These are phyloP conservation scores for Ilyonectria destructans DNA, from an alignment of 2,329 filamentous ascomycete genomes.

Conservation along the genomic window DNA sequence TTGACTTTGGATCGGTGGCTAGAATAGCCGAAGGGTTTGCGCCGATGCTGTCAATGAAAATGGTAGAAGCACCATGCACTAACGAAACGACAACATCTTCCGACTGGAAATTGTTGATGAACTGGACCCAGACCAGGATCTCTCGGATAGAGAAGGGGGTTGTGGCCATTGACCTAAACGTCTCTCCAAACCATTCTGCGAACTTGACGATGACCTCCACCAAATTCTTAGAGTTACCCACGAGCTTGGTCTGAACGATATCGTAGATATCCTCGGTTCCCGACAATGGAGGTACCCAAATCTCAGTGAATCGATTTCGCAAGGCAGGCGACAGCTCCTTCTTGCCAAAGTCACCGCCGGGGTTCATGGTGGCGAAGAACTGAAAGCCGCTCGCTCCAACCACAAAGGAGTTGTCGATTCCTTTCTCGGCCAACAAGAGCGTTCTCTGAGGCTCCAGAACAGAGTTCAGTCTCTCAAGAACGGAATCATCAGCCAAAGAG, in stretches of 20 bases:
- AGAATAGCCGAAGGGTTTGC: slow-evolving; percentile 94
- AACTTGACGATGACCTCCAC: slow-evolving; percentile 85
- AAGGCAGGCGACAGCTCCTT: slow-evolving; percentile 96
- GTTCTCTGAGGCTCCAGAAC: slow-evolving; percentile 92
- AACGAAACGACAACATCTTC: slow-evolving; percentile 64
- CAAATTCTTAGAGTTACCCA: slow-evolving; percentile 67
- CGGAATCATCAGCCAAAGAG: slow-evolving; percentile 96
- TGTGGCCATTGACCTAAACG: slow-evolving; percentile 82
- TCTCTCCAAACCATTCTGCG: slow-evolving; percentile 91
- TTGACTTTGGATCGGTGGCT: slow-evolving; percentile 78
- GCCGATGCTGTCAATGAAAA: slow-evolving; percentile 95
- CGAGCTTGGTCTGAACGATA: slow-evolving; percentile 86
- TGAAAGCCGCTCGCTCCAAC: slow-evolving; percentile 86
- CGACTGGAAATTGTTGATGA: slow-evolving; percentile 80
- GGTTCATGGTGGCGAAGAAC: slow-evolving; percentile 99
- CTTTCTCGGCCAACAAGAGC: slow-evolving; percentile 94
- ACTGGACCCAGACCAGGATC: slow-evolving; percentile 92
- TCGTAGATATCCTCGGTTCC: slow-evolving; percentile 89
- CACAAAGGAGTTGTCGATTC: slow-evolving; percentile 85
- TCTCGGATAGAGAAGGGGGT: slow-evolving; percentile 92
- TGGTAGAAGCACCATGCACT: slow-evolving; percentile 92
- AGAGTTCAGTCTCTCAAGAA: slow-evolving; percentile 95
- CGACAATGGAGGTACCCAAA: slow-evolving; percentile 94
- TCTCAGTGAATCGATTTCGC: slow-evolving; percentile 97
- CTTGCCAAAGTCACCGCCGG: slow-evolving; percentile 98